Evolutionary conservation across 164 flowering plant species (phyloP), one percentile per base, ranked within the genome.

Genomic region (Chloranthus sessilifolius): DNA sequence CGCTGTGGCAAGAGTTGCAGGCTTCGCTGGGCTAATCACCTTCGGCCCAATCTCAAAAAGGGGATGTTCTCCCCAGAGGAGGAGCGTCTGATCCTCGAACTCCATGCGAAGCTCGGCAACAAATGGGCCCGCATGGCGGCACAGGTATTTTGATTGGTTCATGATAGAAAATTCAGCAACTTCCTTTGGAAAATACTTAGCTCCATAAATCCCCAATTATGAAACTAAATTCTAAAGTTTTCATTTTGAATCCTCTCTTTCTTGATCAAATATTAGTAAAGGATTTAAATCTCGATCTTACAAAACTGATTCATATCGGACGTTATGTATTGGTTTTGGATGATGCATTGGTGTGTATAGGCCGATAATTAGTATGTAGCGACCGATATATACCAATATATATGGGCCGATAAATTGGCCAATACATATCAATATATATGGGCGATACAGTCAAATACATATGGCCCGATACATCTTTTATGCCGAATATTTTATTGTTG

Each of bases 81-180:
- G 37, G 88, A 81, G 56, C 50, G 47, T 11, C 44, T 69, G 55
- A 78, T 81, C 53, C 54, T 78, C 38, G 65, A 76, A 7, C 72
- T 81, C 20, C 88, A 81, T 58, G 64, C 88, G 21, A 76, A 67
- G 53, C 63, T 64, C 23, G 88, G 88, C 28, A 81, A 79, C 64
- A 81, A 81, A 67, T 78, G 88, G 88, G 84, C 84, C 61, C 81
- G 77, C 38, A 78, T 81, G 88, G 88, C 88, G 15, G 35, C 88
- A 60, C 88, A 78, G 80, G 88, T 74, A 43, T 14, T 4, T 19
- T n/a, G n/a, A n/a, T n/a, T n/a, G n/a, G n/a, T n/a, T n/a, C 3
- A 2, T 11, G 2, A 9, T 22, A 10, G 33, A 15, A 34, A 20
- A 7, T 22, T 42, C 27, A 22, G 29, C 34, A 4, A 6, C 28